Conservation (phyloP, 225 moss, liverwort and hornwort genomes). For the Asterella californica region DNA sequence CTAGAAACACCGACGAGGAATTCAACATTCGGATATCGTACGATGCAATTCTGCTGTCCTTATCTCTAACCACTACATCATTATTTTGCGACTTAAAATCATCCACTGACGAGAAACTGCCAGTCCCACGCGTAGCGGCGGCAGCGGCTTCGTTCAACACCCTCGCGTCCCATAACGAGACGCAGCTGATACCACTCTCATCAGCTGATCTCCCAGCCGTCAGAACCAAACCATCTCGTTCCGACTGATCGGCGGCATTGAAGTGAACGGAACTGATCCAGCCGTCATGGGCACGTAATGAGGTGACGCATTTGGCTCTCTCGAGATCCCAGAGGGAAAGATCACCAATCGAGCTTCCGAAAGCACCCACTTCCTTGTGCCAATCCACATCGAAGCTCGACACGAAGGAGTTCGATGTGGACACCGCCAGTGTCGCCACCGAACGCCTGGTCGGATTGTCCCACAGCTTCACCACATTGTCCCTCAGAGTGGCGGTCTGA, state of each 20-base stretch:
- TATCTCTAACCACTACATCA: slow-evolving; percentile 14
- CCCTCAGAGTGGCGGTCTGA: slow-evolving; percentile 19
- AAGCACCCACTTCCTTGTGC: not conserved
- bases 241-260: not conserved
- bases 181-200: not conserved
- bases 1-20: not conserved
- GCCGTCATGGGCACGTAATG: not conserved
- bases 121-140: not conserved
- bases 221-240: not conserved
- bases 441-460: slow-evolving; percentile 21
- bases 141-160: not conserved
- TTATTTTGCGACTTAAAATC: slow-evolving; percentile 1
- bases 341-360: slow-evolving; percentile 20
- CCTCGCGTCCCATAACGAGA: slow-evolving; percentile 27
- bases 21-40: slow-evolving; percentile 27
- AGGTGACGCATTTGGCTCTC: slow-evolving; percentile 4
- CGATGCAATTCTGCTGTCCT: not conserved
- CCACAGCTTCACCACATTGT: slow-evolving; percentile 34
- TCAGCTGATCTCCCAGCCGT: slow-evolving; percentile 1
- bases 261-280: slow-evolving; percentile 8
- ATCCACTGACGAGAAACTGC: not conserved
- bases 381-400: slow-evolving; percentile 26
- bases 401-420: not conserved
- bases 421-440: not conserved
- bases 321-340: slow-evolving; percentile 29